A percentile compares a stretch with the other conserved stretches of the same genome.
Conservation (phyloP, 1,284 basidiomycete genomes). For the Cryptococcus amylolentus region DNA sequence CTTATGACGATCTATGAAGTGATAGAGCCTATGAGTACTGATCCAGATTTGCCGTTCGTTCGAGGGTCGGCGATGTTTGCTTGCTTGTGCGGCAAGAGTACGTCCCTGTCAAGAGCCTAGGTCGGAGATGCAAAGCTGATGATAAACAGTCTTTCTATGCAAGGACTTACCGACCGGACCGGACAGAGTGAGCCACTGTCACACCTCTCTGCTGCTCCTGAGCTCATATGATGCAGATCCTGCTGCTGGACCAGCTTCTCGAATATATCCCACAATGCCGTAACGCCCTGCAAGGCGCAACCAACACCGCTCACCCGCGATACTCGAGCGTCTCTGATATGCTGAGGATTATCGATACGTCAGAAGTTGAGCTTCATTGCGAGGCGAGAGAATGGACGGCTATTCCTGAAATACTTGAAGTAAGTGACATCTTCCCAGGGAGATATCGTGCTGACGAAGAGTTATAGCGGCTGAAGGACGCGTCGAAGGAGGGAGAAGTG, state of each 20-base stretch:
- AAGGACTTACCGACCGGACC: neutral
- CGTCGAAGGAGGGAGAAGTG: neutral
- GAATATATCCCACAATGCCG: neutral
- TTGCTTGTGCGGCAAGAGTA: slow-evolving; percentile 7
- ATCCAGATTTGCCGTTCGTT: slow-evolving; percentile 1
- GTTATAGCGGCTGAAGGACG: neutral
- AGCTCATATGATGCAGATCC: neutral
- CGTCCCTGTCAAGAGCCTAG: neutral
- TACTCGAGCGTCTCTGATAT: neutral
- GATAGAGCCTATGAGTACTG: neutral
- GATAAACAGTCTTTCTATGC: slow-evolving; percentile 2
- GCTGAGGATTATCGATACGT: slow-evolving; percentile 4
- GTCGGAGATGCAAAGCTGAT: neutral
- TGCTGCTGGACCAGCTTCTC: slow-evolving; percentile 2
- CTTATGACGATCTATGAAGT: slow-evolving; percentile 1
- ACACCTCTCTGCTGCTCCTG: neutral
- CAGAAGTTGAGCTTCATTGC: slow-evolving; percentile 7
- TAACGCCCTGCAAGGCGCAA: neutral
- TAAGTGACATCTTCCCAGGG: neutral
- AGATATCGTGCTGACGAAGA: neutral
- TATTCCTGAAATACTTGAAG: neutral
- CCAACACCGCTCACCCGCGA: neutral
- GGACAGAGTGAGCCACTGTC: slow-evolving; percentile 1
- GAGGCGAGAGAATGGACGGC: slow-evolving; percentile 2
- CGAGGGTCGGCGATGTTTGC: slow-evolving; percentile 7